Percentiles rank a stretch among this genome's conserved stretches.
phyloP scores from a whole-genome alignment of 2,329 filamentous ascomycete genomes.

The Cylindrodendrum hubeiense region DNA sequence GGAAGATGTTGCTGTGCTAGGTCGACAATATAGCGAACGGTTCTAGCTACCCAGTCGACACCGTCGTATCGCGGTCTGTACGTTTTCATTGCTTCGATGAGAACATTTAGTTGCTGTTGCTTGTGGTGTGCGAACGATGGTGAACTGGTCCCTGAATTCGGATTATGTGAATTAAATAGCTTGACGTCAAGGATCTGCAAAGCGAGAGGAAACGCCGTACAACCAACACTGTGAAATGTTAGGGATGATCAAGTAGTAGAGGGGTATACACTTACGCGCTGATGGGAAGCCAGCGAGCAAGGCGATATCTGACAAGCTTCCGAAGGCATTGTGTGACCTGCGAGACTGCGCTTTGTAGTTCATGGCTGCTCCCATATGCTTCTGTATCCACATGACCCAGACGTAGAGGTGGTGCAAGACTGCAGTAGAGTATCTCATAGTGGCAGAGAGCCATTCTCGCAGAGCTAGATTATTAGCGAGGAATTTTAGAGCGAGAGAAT shows the following conservation, averaged over 20 bases:
- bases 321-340: slow-evolving; percentile 37
- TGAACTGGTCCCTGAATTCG: slow-evolving; percentile 1
- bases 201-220: slow-evolving; percentile 37
- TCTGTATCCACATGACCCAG: slow-evolving; percentile 11
- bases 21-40: slow-evolving; percentile 38
- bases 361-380: slow-evolving; percentile 32
- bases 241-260: not conserved
- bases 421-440: slow-evolving; percentile 38
- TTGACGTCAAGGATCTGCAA: slow-evolving; percentile 42
- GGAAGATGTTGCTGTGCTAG: slow-evolving; percentile 32
- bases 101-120: slow-evolving; percentile 37
- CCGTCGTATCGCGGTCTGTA: slow-evolving; percentile 40
- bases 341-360: slow-evolving; percentile 37
- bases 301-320: slow-evolving; percentile 28
- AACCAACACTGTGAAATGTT: slow-evolving; percentile 31
- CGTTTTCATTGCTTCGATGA: slow-evolving; percentile 41
- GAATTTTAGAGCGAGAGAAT: accelerated
- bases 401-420: slow-evolving; percentile 21
- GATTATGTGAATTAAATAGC: slow-evolving; percentile 24
- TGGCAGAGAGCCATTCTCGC: slow-evolving; percentile 38
- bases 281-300: slow-evolving; percentile 40
- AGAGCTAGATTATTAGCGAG: slow-evolving; percentile 16
- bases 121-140: slow-evolving; percentile 30
- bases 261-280: slow-evolving; percentile 33
- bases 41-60: slow-evolving; percentile 40